A percentile compares a stretch with the other conserved stretches of the same genome.
phyloP scores from a whole-genome alignment of 352 stramenopile genomes.

The Pythium myriotylum region DNA sequence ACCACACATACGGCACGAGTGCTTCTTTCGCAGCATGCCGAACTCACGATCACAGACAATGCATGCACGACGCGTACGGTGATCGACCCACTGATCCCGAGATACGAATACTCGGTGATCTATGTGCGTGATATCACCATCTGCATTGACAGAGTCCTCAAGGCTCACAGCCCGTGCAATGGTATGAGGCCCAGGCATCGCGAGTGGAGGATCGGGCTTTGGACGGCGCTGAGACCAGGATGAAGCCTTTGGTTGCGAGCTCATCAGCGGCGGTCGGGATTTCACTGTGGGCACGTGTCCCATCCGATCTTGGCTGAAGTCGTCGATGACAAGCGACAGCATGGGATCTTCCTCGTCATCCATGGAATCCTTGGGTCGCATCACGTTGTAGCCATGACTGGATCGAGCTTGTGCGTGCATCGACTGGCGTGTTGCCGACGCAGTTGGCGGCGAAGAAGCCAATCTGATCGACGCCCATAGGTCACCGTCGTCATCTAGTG shows the following conservation, averaged over 20 bases:
- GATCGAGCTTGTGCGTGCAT: background rate
- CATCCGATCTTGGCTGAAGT: constrained; percentile 23
- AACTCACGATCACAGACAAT: constrained; percentile 77
- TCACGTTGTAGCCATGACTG: background rate
- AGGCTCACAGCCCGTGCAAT: too few species aligned
- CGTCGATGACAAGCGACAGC: constrained; percentile 20
- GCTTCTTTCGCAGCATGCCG: constrained; percentile 64
- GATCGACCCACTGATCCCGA: constrained; percentile 56
- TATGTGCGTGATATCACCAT: constrained; percentile 25
- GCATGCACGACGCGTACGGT: constrained; percentile 51
- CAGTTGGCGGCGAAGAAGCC: constrained; percentile 10
- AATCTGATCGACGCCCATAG: constrained; percentile 25
- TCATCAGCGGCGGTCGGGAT: background rate
- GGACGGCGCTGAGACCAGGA: constrained; percentile 2
- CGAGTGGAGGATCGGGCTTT: background rate
- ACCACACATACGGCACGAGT: constrained; percentile 83
- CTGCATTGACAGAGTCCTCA: background rate
- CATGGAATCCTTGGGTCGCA: background rate
- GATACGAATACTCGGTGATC: constrained; percentile 68
- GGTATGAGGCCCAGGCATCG: too few species aligned
- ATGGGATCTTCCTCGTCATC: constrained; percentile 6
- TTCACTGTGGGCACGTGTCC: constrained; percentile 6
- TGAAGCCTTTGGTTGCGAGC: constrained; percentile 5
- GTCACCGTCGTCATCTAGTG: constrained; percentile 12
- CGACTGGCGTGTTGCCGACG: background rate